Percentiles rank a stretch among this genome's conserved stretches.
Conservation (phyloP, 768 basidiomycete genomes). For the Auriscalpium vulgare region DNA sequence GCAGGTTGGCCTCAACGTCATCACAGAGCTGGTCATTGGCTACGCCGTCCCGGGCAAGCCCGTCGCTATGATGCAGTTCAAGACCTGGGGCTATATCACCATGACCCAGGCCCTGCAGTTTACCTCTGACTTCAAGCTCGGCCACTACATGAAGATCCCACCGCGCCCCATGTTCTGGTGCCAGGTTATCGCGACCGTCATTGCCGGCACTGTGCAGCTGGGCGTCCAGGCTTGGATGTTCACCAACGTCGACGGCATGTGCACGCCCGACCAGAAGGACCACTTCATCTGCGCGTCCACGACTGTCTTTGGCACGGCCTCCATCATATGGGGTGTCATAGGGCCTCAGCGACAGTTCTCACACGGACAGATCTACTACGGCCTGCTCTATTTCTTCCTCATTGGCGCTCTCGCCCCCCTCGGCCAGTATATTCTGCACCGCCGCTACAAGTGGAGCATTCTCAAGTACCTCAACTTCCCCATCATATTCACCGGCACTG, state of each 20-base stretch:
- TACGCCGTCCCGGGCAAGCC: conserved; percentile 75
- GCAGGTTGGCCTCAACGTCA: conserved; percentile 62
- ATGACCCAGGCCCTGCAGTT: conserved; percentile 63
- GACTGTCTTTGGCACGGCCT: conserved; percentile 71
- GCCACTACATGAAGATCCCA: conserved; percentile 62
- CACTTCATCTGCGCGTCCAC: conserved; percentile 53
- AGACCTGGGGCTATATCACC: conserved; percentile 61
- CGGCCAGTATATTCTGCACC: conserved; percentile 31
- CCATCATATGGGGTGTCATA: conserved; percentile 67
- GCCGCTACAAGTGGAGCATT: conserved; percentile 27
- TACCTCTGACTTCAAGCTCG: conserved; percentile 72
- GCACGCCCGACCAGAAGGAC: conserved; percentile 41
- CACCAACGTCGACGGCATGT: conserved; percentile 58
- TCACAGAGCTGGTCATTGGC: conserved; percentile 75
- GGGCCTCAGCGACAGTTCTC: conserved; percentile 68
- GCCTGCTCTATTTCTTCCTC: conserved; percentile 68
- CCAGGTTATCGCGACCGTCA: conserved; percentile 57
- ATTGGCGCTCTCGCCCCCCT: conserved; percentile 60
- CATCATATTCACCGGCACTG: conserved; percentile 30
- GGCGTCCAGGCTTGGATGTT: conserved; percentile 75
- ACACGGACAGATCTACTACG: conserved; percentile 32
- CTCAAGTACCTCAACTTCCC: conserved; percentile 51
- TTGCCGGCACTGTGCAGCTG: conserved; percentile 67
- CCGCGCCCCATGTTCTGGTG: conserved; percentile 56
- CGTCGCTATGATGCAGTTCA: conserved; percentile 80